Evolutionary conservation across 2,329 filamentous ascomycete species (phyloP).

Genomic region (Claviceps pazoutovae): DNA sequence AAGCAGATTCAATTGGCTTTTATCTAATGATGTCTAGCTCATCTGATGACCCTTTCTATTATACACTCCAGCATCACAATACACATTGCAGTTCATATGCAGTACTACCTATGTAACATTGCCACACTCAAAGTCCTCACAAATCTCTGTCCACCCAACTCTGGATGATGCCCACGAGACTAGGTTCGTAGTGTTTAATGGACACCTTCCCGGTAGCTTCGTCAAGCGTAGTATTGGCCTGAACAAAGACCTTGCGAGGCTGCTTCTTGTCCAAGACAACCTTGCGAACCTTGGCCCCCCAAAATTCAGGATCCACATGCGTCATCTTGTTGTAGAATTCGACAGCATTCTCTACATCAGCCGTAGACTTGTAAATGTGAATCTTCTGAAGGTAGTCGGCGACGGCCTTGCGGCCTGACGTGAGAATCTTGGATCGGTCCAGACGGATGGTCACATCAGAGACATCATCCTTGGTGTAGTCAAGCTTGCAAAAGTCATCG

Average conservation of each 20-base stretch:
- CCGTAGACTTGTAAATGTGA: constrained; percentile 84
- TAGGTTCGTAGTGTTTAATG: constrained; percentile 77
- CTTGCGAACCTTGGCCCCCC: constrained; percentile 64
- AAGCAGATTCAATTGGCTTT: too few relatives aligned
- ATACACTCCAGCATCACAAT: too few relatives aligned
- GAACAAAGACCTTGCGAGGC: constrained; percentile 83
- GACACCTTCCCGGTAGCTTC: constrained; percentile 54
- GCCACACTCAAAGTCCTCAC: constrained; percentile 14
- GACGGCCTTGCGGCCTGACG: constrained; percentile 69
- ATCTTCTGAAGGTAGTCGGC: constrained; percentile 80
- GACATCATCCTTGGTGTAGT: constrained; percentile 58
- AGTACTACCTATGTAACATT: too few relatives aligned
- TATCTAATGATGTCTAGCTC: too few relatives aligned
- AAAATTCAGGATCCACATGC: constrained; percentile 66
- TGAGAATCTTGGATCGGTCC: constrained; percentile 76
- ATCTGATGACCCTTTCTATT: too few relatives aligned
- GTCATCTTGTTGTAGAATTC: constrained; percentile 77
- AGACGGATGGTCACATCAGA: constrained; percentile 71
- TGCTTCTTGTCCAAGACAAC: constrained; percentile 65
- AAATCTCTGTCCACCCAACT: constrained; percentile 57
- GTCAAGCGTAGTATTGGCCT: constrained; percentile 73
- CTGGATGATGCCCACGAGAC: constrained; percentile 65
- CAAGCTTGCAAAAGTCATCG: constrained; percentile 74
- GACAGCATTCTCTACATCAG: constrained; percentile 64
- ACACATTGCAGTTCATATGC: too few relatives aligned